Base-by-base conservation (phyloP, 2,329 filamentous ascomycete species). In the Sclerotinia subarctica region DNA sequence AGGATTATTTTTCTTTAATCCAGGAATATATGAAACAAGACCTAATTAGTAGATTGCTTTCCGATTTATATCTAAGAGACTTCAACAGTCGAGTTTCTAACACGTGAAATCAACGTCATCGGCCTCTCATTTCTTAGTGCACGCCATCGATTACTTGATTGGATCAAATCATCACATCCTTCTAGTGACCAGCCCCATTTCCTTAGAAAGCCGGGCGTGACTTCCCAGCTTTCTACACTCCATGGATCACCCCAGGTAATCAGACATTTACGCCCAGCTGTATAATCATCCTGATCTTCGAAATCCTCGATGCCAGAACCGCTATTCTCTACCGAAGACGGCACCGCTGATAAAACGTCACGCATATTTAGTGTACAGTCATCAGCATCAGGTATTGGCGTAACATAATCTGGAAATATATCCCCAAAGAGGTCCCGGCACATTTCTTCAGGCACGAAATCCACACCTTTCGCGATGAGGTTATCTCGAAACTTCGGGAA, bases 401-500 rank as follows among this genome's bases (percentile, higher is more conserved):
- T 64, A 49, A 69, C 15, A 54, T 65, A 68, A 51, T 69, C 62
- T 56, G 69, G 63, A 32, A 71, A 70, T 62, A 71, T 64, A 67
- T 71, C 69, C 32, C 69, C 63, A 52, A 64, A 71, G 58, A 71
- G 66, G 44, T 71, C 70, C 38, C 46, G 49, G 51, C 56, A 35
- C 47, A 70, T 59, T 44, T 71, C 66, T 47, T 67, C 62, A 44
- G 56, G 68, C 11, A 66, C 69, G 62, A 72, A 69, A 13, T 65
- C 47, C 13, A 44, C 65, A 29, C 66, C 69, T 32, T 57, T 69
- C 59, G 54, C 64, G 49, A 73, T 71, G n/a, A 73, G 57, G 62
- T 73, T 73, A 59, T 73, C 69, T 67, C 71, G 68, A 64, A 72
- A 69, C n/a, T 59, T 65, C 13, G 69, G 69, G 51, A 72, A 73